Conservation (phyloP, 768 basidiomycete genomes). For the Tulasnella sp. region DNA sequence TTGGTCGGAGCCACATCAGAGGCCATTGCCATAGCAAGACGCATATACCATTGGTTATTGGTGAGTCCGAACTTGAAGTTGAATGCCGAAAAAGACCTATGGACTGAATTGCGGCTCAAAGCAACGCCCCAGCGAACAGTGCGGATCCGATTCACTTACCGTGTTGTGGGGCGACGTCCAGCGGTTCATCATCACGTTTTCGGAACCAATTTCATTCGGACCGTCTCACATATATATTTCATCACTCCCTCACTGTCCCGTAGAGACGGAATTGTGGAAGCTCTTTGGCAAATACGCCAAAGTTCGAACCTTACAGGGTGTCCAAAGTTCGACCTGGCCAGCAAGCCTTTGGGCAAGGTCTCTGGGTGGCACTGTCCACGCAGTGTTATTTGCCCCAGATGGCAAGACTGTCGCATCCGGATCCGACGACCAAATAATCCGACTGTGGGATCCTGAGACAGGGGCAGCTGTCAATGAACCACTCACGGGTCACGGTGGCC, state of each 20-base stretch:
- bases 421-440: no score
- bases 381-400: background rate
- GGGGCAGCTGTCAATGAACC: no score
- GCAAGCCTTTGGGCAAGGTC: background rate
- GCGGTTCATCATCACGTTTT: background rate
- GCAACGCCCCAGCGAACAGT: no score
- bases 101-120: background rate
- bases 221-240: background rate
- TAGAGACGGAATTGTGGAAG: background rate
- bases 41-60: background rate
- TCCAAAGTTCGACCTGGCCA: background rate
- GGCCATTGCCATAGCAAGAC: background rate
- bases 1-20: background rate
- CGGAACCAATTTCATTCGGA: background rate
- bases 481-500: no score
- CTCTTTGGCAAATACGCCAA: background rate
- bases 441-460: no score
- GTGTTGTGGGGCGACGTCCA: background rate
- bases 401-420: no score
- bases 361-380: background rate
- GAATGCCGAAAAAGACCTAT: no score
- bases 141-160: background rate
- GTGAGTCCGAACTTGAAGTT: no score
- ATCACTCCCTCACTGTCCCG: background rate
- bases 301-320: background rate